A percentile compares a stretch with the other conserved stretches of the same genome.
Conservation (phyloP, 805 yeast species). For the Barnettozyma salicaria region DNA sequence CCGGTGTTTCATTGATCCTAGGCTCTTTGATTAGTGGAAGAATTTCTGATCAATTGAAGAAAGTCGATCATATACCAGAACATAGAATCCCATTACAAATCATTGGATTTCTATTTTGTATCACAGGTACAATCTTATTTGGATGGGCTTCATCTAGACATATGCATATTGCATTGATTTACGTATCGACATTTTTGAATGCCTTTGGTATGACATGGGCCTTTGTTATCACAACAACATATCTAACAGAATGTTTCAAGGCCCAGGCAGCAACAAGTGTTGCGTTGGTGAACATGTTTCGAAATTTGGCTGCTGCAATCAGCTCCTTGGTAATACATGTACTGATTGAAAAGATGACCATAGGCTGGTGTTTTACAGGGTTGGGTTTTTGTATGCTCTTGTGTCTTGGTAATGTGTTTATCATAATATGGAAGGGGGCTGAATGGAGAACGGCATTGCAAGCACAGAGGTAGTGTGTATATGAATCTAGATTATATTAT, state of each 20-base stretch:
- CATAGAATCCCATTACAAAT: slow-evolving; percentile 39
- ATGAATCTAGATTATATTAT: too few relatives aligned
- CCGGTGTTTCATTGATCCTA: slow-evolving; percentile 42
- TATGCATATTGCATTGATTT: slow-evolving; percentile 34
- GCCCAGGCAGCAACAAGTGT: slow-evolving; percentile 48
- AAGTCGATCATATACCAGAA: slow-evolving; percentile 38
- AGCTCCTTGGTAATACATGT: slow-evolving; percentile 41
- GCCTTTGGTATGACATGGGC: slow-evolving; percentile 55
- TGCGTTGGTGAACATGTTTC: slow-evolving; percentile 46
- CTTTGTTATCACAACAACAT: slow-evolving; percentile 47
- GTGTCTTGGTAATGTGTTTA: slow-evolving; percentile 4
- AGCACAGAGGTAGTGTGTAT: not conserved
- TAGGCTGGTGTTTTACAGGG: slow-evolving; percentile 52
- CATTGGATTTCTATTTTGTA: slow-evolving; percentile 37
- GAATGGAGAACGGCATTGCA: slow-evolving; percentile 8
- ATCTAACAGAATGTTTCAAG: slow-evolving; percentile 44
- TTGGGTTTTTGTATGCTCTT: slow-evolving; percentile 26
- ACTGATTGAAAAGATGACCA: slow-evolving; percentile 34
- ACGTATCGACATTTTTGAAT: slow-evolving; percentile 38
- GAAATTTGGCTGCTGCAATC: slow-evolving; percentile 50
- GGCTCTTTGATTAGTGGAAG: slow-evolving; percentile 48
- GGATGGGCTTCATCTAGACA: slow-evolving; percentile 45
- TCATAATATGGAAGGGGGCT: slow-evolving; percentile 6
- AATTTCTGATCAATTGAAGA: slow-evolving; percentile 36
- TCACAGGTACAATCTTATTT: slow-evolving; percentile 42